Percentiles rank a stretch among this genome's conserved stretches.
These are phyloP conservation scores for Toxicodendron radicans DNA, from an alignment of 345 rosid species.

Conservation along the genomic window DNA sequence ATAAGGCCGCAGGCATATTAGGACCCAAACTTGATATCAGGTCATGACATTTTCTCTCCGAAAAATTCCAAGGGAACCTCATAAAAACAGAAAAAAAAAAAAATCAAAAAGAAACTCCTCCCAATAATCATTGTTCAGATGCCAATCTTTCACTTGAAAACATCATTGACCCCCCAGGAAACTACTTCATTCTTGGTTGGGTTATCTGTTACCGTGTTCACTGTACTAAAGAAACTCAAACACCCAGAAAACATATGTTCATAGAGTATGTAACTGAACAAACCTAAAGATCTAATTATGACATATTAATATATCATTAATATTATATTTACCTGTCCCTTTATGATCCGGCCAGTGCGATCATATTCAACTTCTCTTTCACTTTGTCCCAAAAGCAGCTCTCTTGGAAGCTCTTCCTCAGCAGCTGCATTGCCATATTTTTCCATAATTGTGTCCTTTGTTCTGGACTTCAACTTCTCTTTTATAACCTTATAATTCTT, in stretches of 20 bases:
- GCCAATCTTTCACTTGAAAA: not conserved
- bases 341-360: conserved; percentile 66
- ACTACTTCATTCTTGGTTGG: too few relatives aligned
- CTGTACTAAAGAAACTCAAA: not conserved
- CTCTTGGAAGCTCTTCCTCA: conserved; percentile 60
- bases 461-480: conserved; percentile 50
- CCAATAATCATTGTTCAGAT: not conserved
- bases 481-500: conserved; percentile 49
- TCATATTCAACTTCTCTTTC: conserved; percentile 78
- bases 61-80: not conserved
- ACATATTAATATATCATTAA: not conserved
- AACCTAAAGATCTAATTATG: not conserved
- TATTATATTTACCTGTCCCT: conserved; percentile 52
- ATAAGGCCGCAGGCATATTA: not conserved
- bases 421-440: conserved; percentile 68
- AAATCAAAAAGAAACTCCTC: not conserved
- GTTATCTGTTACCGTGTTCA: not conserved
- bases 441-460: conserved; percentile 60
- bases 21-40: not conserved
- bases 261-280: not conserved
- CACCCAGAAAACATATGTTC: not conserved
- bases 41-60: not conserved
- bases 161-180: not conserved
- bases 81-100: not conserved
- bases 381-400: conserved; percentile 74